phyloP scores from a whole-genome alignment of 495 filamentous ascomycete genomes.

The Cryomyces antarcticus region DNA sequence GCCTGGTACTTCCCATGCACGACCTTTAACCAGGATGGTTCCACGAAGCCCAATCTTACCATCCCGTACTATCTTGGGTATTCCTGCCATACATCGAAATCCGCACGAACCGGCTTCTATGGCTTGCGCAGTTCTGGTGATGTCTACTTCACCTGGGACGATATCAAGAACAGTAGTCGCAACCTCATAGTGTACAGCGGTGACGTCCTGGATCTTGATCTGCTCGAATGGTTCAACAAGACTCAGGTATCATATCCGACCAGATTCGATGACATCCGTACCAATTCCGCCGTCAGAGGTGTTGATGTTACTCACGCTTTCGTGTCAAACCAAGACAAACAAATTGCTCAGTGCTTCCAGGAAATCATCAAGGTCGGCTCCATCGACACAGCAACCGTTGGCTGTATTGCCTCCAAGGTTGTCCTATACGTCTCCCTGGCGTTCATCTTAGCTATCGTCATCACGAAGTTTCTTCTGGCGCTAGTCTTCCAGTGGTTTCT shows the following conservation, averaged over 20 bases:
- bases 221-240: constrained; percentile 78
- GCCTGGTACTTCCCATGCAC: constrained; percentile 97
- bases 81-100: constrained; percentile 62
- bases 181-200: constrained; percentile 89
- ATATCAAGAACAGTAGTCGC: constrained; percentile 69
- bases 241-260: constrained; percentile 60
- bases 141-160: constrained; percentile 93
- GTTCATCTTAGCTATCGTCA: constrained; percentile 81
- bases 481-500: constrained; percentile 91
- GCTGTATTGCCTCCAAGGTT: constrained; percentile 92
- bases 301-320: constrained; percentile 79
- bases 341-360: constrained; percentile 62
- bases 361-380: constrained; percentile 91
- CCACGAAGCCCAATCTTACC: constrained; percentile 51
- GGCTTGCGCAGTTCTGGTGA: constrained; percentile 35
- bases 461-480: constrained; percentile 75
- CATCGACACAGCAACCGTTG: constrained; percentile 88
- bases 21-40: constrained; percentile 85
- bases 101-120: constrained; percentile 57
- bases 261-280: constrained; percentile 58
- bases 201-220: constrained; percentile 79
- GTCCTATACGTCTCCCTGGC: constrained; percentile 88
- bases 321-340: constrained; percentile 54
- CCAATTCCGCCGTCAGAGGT: constrained; percentile 61
- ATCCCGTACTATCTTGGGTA: constrained; percentile 63